Conservation (phyloP, 495 filamentous ascomycete genomes). For the Tetracladium marchalianum region DNA sequence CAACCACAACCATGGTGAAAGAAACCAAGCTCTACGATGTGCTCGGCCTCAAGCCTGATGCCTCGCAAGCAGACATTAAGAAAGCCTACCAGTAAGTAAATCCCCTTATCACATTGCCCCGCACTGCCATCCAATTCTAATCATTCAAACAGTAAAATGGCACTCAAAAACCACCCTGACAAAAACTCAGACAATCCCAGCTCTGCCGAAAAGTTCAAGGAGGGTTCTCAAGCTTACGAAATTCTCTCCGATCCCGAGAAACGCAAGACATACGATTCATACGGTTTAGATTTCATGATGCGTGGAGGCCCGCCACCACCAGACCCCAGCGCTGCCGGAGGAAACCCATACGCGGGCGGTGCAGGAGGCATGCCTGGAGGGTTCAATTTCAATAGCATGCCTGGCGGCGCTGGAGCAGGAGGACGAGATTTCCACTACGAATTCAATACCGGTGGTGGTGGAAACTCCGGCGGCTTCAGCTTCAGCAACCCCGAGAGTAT, state of each 20-base stretch:
- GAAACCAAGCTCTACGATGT: constrained; percentile 81
- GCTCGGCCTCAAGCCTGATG: constrained; percentile 64
- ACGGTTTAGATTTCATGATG: constrained; percentile 83
- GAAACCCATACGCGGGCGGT: constrained; percentile 33
- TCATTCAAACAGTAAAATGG: constrained; percentile 53
- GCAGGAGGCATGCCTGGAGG: constrained; percentile 32
- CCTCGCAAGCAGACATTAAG: constrained; percentile 89
- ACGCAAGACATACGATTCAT: constrained; percentile 91
- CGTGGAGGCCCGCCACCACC: constrained; percentile 71
- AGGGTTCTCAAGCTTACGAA: constrained; percentile 94
- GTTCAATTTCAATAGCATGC: constrained; percentile 42
- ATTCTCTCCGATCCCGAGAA: constrained; percentile 96
- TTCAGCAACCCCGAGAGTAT: constrained; percentile 79
- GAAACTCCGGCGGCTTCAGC: constrained; percentile 48
- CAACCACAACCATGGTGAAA: constrained; percentile 56
- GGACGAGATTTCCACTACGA: constrained; percentile 51
- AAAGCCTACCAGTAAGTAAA: constrained; percentile 77
- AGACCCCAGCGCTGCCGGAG: constrained; percentile 38
- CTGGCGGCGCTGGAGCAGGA: constrained; percentile 26
- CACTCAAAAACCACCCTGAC: constrained; percentile 90
- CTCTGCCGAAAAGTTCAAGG: constrained; percentile 86
- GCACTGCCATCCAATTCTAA: constrained; percentile 7
- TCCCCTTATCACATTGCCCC: background rate
- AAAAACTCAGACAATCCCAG: constrained; percentile 90
- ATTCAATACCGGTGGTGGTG: constrained; percentile 50